Evolutionary conservation across 2,329 filamentous ascomycete species (phyloP).

Genomic region (Curvularia lunata): DNA sequence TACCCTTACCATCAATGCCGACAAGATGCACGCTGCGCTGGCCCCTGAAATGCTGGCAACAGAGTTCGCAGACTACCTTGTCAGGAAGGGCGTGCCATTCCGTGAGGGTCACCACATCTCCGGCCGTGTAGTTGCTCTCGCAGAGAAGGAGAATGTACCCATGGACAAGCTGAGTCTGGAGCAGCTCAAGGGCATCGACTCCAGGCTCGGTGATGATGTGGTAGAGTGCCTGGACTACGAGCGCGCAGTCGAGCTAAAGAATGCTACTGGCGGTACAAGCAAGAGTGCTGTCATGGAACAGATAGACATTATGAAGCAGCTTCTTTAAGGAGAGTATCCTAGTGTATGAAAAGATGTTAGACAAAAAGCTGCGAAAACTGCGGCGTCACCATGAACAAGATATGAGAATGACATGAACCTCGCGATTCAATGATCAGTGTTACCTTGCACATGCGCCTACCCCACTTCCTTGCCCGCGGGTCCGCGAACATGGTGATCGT

Average conservation of each 20-base stretch:
- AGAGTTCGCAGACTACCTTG: constrained; percentile 70
- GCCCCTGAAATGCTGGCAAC: constrained; percentile 84
- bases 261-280: constrained; percentile 79
- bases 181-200: constrained; percentile 72
- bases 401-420: constrained; percentile 8
- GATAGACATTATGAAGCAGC: constrained; percentile 60
- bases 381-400: constrained; percentile 1
- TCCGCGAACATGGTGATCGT: constrained; percentile 5
- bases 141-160: constrained; percentile 68
- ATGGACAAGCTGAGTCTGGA: constrained; percentile 74
- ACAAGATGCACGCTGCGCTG: constrained; percentile 79
- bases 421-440: constrained; percentile 1
- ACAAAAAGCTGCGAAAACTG: constrained; percentile 2
- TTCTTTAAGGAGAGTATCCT: constrained; percentile 31
- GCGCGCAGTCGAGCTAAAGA: constrained; percentile 78
- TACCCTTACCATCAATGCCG: constrained; percentile 71
- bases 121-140: constrained; percentile 73
- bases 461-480: constrained; percentile 12
- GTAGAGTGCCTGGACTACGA: constrained; percentile 78
- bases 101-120: constrained; percentile 81
- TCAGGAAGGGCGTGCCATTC: constrained; percentile 74
- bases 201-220: constrained; percentile 74
- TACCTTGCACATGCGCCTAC: constrained; percentile 5
- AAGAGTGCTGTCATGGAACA: constrained; percentile 70
- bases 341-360: neutral